Evolutionary conservation across 805 yeast species (phyloP).

Genomic region (Metschnikowia henanensis): DNA sequence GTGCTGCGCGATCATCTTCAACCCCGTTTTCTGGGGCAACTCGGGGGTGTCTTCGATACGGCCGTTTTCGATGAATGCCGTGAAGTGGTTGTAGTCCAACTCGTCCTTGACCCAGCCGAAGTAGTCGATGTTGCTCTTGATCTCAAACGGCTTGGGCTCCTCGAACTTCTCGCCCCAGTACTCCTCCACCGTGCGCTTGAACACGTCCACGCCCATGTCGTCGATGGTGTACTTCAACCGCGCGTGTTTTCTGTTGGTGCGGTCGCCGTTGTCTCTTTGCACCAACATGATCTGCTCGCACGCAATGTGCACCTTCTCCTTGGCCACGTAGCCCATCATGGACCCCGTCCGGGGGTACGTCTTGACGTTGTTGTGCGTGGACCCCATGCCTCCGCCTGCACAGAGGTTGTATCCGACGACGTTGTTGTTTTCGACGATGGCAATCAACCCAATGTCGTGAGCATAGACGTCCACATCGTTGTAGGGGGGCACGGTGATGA

Average conservation of each 20-base stretch:
- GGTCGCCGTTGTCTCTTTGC: conserved; percentile 93
- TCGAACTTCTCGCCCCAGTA: conserved; percentile 74
- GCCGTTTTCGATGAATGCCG: conserved; percentile 94
- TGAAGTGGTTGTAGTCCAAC: conserved; percentile 81
- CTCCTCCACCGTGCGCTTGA: conserved; percentile 79
- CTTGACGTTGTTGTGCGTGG: conserved; percentile 94
- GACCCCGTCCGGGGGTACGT: conserved; percentile 97
- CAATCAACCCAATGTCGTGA: conserved; percentile 90
- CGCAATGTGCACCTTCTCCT: conserved; percentile 68
- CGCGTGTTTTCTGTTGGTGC: conserved; percentile 96
- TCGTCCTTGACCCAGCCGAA: conserved; percentile 95
- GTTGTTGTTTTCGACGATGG: conserved; percentile 68
- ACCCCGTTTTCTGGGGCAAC: conserved; percentile 85
- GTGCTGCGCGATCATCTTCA: conserved; percentile 72
- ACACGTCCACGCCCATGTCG: conserved; percentile 86
- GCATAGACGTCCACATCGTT: conserved; percentile 97
- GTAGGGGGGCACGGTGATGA: conserved; percentile 92
- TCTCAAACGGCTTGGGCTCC: conserved; percentile 68
- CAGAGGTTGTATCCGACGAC: conserved; percentile 82
- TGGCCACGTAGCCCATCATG: conserved; percentile 70
- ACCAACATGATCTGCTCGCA: conserved; percentile 92
- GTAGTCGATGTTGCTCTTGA: conserved; percentile 84
- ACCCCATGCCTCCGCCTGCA: conserved; percentile 99
- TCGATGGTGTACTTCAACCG: conserved; percentile 96
- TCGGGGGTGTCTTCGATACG: conserved; percentile 93